phyloP scores from a whole-genome alignment of 2,329 filamentous ascomycete species.

The Colletotrichum incanum region DNA sequence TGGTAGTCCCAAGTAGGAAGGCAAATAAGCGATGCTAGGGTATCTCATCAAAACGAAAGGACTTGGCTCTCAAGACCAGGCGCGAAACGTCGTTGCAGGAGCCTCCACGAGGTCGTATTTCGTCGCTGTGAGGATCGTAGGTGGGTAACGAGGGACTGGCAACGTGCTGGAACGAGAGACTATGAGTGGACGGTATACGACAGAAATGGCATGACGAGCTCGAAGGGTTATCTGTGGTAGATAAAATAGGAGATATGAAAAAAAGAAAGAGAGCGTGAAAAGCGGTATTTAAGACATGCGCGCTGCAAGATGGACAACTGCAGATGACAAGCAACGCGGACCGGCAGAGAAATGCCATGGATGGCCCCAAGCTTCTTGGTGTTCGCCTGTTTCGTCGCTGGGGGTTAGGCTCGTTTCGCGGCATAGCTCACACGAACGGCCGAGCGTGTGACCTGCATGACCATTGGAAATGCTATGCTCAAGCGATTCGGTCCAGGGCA shows the following conservation, averaged over 20 bases:
- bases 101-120: conserved; percentile 30
- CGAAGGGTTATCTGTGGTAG: not conserved
- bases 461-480: not conserved
- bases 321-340: conserved; percentile 16
- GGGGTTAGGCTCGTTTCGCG: conserved; percentile 16
- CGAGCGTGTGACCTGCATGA: not conserved
- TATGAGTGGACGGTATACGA: conserved; percentile 33
- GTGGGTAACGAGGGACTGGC: conserved; percentile 27
- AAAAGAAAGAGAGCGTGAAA: not conserved
- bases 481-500: conserved; percentile 10
- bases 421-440: conserved; percentile 14
- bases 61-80: not conserved
- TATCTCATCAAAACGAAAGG: conserved; percentile 6
- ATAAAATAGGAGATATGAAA: not conserved
- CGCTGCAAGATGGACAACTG: not conserved
- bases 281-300: conserved; percentile 15
- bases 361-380: conserved; percentile 28
- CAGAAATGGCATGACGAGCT: conserved; percentile 16
- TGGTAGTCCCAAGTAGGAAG: conserved; percentile 8
- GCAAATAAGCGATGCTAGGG: conserved; percentile 1
- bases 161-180: conserved; percentile 37
- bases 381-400: conserved; percentile 23
- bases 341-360: conserved; percentile 19
- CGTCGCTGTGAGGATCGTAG: conserved; percentile 16
- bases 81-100: conserved; percentile 35